Conservation (phyloP, 164 flowering plant genomes). For the Stephania cephalantha region DNA sequence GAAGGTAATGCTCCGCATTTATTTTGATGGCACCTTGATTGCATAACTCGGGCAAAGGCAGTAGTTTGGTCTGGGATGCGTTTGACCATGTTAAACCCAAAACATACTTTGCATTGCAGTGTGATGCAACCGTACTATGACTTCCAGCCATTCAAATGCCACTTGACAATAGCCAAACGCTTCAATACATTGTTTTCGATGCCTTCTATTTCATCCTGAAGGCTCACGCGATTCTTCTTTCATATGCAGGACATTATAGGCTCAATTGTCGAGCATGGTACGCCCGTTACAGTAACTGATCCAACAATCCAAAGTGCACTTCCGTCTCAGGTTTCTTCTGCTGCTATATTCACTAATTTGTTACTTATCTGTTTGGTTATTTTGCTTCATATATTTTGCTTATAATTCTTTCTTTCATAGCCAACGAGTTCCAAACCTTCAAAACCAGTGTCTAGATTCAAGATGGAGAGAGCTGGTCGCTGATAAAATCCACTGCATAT, state of each 20-base stretch:
- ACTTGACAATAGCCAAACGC: too few relatives aligned
- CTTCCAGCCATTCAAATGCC: background rate
- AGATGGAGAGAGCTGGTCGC: constrained; percentile 58
- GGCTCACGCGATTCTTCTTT: background rate
- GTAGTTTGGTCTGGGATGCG: too few relatives aligned
- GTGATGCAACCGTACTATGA: background rate
- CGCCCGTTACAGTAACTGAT: constrained; percentile 22
- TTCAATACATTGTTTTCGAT: background rate
- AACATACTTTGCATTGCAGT: background rate
- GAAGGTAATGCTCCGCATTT: background rate
- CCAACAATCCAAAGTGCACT: constrained; percentile 15
- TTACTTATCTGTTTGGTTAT: background rate
- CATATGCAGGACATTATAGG: constrained; percentile 66
- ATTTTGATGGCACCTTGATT: background rate
- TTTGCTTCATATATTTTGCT: background rate
- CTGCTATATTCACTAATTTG: background rate
- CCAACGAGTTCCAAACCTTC: constrained; percentile 39
- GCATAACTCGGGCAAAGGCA: too few relatives aligned
- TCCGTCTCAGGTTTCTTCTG: constrained; percentile 40
- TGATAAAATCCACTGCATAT: constrained; percentile 9
- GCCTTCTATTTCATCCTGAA: too few relatives aligned
- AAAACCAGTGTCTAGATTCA: constrained; percentile 88
- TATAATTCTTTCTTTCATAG: constrained; percentile 17
- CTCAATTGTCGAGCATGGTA: constrained; percentile 59
- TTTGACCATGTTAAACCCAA: background rate